A percentile compares a stretch with the other conserved stretches of the same genome.
Conservation (phyloP, 176 grass and related monocot genomes). For the Carex kokanica region DNA sequence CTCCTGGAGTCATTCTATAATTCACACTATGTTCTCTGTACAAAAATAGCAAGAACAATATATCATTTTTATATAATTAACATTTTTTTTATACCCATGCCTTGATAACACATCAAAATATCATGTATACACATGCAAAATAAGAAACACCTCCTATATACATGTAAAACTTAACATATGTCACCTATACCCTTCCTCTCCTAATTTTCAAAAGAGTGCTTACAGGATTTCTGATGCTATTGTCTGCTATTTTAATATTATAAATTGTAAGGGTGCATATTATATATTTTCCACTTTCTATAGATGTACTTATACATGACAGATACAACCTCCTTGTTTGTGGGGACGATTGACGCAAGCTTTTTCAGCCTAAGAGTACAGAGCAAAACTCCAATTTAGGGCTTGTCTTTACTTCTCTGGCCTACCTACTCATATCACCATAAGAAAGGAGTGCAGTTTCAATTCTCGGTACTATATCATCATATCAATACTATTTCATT, state of each 20-base stretch:
- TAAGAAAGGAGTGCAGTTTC: not conserved
- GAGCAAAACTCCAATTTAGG: not conserved
- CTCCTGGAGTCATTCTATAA: constrained; percentile 61
- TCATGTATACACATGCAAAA: too few species aligned
- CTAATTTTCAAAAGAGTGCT: not conserved
- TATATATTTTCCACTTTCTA: not conserved
- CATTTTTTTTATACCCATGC: not conserved
- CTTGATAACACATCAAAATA: too few species aligned
- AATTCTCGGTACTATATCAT: not conserved
- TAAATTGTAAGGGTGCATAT: not conserved
- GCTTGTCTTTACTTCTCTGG: not conserved
- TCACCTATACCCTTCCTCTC: not conserved
- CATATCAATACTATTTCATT: not conserved
- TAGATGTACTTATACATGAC: not conserved
- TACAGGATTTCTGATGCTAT: not conserved
- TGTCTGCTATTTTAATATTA: not conserved
- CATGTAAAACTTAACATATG: not conserved
- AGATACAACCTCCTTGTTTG: not conserved
- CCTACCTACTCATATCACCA: not conserved
- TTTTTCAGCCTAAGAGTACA: not conserved
- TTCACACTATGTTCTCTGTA: constrained; percentile 65
- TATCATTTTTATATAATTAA: not conserved
- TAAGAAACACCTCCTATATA: not conserved
- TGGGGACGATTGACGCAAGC: not conserved
- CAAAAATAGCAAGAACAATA: not conserved